phyloP scores from a whole-genome alignment of 305 asterid genomes.

The Rubia peregrina region DNA sequence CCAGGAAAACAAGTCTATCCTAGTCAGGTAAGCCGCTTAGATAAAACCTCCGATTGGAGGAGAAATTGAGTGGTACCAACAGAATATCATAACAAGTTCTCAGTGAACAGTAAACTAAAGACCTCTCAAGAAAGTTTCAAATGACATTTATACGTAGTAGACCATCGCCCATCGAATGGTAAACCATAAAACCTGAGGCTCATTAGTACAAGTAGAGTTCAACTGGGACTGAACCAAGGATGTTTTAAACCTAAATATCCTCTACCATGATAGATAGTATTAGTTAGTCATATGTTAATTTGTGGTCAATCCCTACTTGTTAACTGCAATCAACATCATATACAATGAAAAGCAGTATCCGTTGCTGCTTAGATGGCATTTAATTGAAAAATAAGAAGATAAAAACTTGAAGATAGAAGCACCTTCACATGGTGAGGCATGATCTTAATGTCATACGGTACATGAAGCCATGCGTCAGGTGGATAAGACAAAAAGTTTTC shows the following conservation, averaged over 20 bases:
- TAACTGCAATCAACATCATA: neutral
- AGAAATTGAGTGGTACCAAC: slow-evolving; percentile 6
- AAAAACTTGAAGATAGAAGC: slow-evolving; percentile 18
- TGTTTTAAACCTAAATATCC: neutral
- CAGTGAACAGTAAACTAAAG: neutral
- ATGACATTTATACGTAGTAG: neutral
- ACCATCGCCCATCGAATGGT: neutral
- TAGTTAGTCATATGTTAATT: neutral
- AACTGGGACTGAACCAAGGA: neutral
- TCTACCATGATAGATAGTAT: too few relatives aligned
- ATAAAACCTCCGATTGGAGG: neutral
- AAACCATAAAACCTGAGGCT: neutral
- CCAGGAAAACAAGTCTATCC: neutral
- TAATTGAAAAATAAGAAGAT: neutral
- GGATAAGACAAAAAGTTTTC: slow-evolving; percentile 83
- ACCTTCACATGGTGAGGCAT: slow-evolving; percentile 99
- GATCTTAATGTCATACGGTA: slow-evolving; percentile 82
- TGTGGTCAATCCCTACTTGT: neutral
- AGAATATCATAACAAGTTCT: neutral
- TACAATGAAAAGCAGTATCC: neutral
- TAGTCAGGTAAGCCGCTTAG: neutral
- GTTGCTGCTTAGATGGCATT: neutral
- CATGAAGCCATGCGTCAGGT: slow-evolving; percentile 94
- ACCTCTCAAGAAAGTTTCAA: neutral
- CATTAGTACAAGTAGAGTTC: neutral